Percentiles rank a stretch among this genome's conserved stretches.
These are phyloP conservation scores for Plasmodium berghei DNA, from an alignment of 169 alveolate genomes.

Conservation along the genomic window DNA sequence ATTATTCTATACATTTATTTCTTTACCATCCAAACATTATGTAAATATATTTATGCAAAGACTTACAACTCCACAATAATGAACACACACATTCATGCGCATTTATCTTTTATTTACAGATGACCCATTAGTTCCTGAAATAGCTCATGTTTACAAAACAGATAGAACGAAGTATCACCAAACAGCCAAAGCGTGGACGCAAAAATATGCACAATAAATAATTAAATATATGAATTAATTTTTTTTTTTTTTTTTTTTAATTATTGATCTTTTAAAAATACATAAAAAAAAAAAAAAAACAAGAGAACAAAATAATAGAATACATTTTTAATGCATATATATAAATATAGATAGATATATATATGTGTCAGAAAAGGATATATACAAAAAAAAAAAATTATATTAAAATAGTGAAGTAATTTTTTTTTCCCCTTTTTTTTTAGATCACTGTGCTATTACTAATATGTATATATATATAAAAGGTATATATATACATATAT, in stretches of 20 bases:
- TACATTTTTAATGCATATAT: conserved; percentile 5
- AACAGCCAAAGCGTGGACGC: conserved; percentile 99
- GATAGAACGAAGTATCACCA: conserved; percentile 96
- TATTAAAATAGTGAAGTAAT: conserved; percentile 8
- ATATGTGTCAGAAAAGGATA: not conserved
- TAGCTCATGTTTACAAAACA: conserved; percentile 97
- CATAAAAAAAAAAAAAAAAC: conserved; percentile 26
- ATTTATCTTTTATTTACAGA: conserved; percentile 76
- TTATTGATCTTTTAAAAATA: conserved; percentile 32
- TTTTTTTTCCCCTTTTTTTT: conserved; percentile 30
- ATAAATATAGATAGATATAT: conserved; percentile 9
- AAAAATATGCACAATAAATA: conserved; percentile 95
- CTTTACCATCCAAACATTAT: not conserved
- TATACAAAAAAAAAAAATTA: conserved; percentile 2
- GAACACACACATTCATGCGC: too few relatives aligned
- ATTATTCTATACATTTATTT: too few relatives aligned
- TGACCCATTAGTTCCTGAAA: conserved; percentile 99
- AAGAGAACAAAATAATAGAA: not conserved
- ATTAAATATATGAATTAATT: conserved; percentile 29
- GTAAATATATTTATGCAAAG: not conserved
- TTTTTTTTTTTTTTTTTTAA: conserved; percentile 32
- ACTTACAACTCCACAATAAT: too few relatives aligned
- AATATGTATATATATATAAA: not conserved
- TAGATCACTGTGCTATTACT: conserved; percentile 1
- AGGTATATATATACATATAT: conserved; percentile 1